These are phyloP conservation scores for Penicillium maclennaniae DNA, from an alignment of 495 filamentous ascomycete species.

Conservation along the genomic window DNA sequence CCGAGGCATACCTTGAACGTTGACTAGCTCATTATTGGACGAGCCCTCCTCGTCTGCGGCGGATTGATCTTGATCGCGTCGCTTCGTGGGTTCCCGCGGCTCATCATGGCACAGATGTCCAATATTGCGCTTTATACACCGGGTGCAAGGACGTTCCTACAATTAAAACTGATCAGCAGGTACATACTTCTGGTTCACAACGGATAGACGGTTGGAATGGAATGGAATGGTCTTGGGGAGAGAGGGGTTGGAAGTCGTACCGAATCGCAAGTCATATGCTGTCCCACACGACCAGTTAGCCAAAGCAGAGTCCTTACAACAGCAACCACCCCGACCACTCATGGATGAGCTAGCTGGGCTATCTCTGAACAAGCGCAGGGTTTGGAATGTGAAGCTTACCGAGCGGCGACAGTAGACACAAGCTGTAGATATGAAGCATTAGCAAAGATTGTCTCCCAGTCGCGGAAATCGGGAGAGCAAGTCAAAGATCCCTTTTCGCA, in stretches of 20 bases:
- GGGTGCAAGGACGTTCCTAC: slow-evolving; percentile 90
- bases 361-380: background rate
- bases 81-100: slow-evolving; percentile 76
- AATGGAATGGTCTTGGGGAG: slow-evolving; percentile 26
- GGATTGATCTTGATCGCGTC: slow-evolving; percentile 62
- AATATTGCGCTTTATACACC: slow-evolving; percentile 98
- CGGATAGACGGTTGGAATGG: slow-evolving; percentile 11
- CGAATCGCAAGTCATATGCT: slow-evolving; percentile 99
- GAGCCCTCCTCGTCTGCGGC: slow-evolving; percentile 56
- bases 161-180: slow-evolving; percentile 27
- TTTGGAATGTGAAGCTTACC: slow-evolving; percentile 57
- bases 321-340: background rate
- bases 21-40: slow-evolving; percentile 43
- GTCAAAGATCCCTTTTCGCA: slow-evolving; percentile 29
- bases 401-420: slow-evolving; percentile 99
- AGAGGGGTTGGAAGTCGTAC: slow-evolving; percentile 64
- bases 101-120: slow-evolving; percentile 98
- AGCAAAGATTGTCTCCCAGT: slow-evolving; percentile 28
- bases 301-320: slow-evolving; percentile 7
- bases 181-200: slow-evolving; percentile 10
- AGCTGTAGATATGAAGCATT: slow-evolving; percentile 54
- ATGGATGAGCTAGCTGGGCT: background rate
- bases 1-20: slow-evolving; percentile 37
- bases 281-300: slow-evolving; percentile 47
- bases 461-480: slow-evolving; percentile 28